phyloP scores from a whole-genome alignment of 1,139 yeast genomes.

The Candida sp. region DNA sequence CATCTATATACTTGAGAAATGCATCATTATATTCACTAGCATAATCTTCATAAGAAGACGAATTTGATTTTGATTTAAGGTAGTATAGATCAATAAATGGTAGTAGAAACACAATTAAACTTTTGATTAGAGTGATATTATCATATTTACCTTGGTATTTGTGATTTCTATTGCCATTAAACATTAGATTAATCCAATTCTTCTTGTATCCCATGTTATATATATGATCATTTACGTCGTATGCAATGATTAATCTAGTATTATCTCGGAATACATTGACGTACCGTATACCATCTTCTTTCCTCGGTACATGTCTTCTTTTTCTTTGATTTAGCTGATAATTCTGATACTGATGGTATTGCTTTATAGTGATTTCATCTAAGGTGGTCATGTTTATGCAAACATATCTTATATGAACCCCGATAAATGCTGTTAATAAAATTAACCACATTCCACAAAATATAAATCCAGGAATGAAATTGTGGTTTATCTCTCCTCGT shows the following conservation, averaged over 20 bases:
- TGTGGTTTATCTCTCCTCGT: slow-evolving; percentile 35
- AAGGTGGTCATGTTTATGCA: slow-evolving; percentile 43
- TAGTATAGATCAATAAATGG: slow-evolving; percentile 30
- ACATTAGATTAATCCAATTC: slow-evolving; percentile 34
- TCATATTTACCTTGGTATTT: slow-evolving; percentile 7
- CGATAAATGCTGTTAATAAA: slow-evolving; percentile 35
- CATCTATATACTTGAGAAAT: slow-evolving; percentile 15
- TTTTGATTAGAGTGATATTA: slow-evolving; percentile 11
- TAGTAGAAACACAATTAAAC: slow-evolving; percentile 19
- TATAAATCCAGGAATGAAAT: slow-evolving; percentile 41
- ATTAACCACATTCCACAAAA: slow-evolving; percentile 38
- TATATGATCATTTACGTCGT: slow-evolving; percentile 19
- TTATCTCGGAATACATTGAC: slow-evolving; percentile 24
- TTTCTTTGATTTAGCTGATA: slow-evolving; percentile 14
- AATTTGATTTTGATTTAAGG: slow-evolving; percentile 5
- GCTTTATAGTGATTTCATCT: slow-evolving; percentile 28
- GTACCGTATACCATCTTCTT: slow-evolving; percentile 29
- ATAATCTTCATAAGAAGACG: slow-evolving; percentile 8
- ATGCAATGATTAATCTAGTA: slow-evolving; percentile 27
- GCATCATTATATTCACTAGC: slow-evolving; percentile 14
- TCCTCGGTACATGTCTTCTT: slow-evolving; percentile 17
- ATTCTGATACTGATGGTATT: slow-evolving; percentile 18
- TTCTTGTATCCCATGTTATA: slow-evolving; percentile 26
- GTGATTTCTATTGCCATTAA: slow-evolving; percentile 24
- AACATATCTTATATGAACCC: slow-evolving; percentile 36